Evolutionary conservation across 2,329 filamentous ascomycete genomes (phyloP).

Genomic region (Xylariaceae sp.): DNA sequence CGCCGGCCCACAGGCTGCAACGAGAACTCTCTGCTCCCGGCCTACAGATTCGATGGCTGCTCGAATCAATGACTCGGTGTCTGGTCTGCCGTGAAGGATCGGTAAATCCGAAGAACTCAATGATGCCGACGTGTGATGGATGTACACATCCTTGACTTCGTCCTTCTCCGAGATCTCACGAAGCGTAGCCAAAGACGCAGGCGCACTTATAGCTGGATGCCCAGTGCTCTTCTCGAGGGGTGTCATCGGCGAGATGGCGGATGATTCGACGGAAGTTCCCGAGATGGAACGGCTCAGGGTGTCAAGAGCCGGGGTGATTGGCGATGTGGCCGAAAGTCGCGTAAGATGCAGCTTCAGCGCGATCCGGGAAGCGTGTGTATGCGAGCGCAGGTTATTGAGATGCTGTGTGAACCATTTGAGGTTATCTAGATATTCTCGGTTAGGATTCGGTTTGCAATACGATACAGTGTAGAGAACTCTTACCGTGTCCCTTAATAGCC

Average conservation of each 20-base stretch:
- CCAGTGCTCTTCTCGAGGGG: conserved; percentile 12
- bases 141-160: conserved; percentile 4
- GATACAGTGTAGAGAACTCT: conserved; percentile 12
- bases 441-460: neutral
- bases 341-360: conserved; percentile 37
- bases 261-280: conserved; percentile 5
- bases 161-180: conserved; percentile 19
- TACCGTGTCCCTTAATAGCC: conserved; percentile 43
- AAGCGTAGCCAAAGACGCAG: conserved; percentile 11
- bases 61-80: conserved; percentile 34
- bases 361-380: conserved; percentile 34
- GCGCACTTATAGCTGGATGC: conserved; percentile 6
- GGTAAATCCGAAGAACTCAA: conserved; percentile 20
- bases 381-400: conserved; percentile 32
- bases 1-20: conserved; percentile 46
- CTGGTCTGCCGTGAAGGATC: conserved; percentile 36
- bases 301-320: conserved; percentile 1
- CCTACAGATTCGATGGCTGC: conserved; percentile 30
- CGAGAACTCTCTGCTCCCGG: conserved; percentile 34
- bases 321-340: conserved; percentile 6
- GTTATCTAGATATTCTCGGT: conserved; percentile 21
- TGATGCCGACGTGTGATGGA: conserved; percentile 5
- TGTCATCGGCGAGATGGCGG: conserved; percentile 6
- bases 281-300: conserved; percentile 7
- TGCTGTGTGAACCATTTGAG: conserved; percentile 36